Evolutionary conservation across 805 yeast species (phyloP).

Genomic region (Starmerella vaccinii): DNA sequence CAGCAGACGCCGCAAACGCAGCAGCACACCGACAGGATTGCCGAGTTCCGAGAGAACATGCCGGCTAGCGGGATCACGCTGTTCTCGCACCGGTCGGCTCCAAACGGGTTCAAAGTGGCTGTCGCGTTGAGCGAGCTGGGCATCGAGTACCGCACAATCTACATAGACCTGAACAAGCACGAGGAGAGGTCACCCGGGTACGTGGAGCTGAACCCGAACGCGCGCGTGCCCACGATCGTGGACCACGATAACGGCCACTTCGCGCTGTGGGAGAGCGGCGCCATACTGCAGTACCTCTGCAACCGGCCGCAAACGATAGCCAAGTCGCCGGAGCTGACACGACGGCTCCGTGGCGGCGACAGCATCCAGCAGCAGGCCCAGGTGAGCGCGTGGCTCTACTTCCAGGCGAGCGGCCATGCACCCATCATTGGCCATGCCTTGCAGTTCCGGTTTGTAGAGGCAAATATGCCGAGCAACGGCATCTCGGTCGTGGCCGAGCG

Average conservation of each 20-base stretch:
- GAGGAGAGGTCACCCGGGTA: conserved; percentile 93
- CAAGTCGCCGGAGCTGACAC: conserved; percentile 39
- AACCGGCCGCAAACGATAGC: conserved; percentile 31
- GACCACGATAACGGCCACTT: conserved; percentile 76
- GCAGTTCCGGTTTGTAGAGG: conserved; percentile 83
- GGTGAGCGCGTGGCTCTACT: conserved; percentile 80
- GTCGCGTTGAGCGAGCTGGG: conserved; percentile 77
- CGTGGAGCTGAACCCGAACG: conserved; percentile 89
- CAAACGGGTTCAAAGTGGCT: conserved; percentile 93
- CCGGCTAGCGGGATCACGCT: conserved; percentile 77
- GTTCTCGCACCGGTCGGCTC: conserved; percentile 79
- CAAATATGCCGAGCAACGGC: conserved; percentile 49
- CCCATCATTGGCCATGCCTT: conserved; percentile 98
- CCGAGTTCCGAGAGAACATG: conserved; percentile 61
- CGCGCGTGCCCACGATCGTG: conserved; percentile 86
- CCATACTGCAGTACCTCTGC: conserved; percentile 74
- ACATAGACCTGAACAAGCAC: conserved; percentile 73
- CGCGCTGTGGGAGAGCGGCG: conserved; percentile 91
- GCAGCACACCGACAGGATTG: conserved; percentile 40
- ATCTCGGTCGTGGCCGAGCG: conserved; percentile 76
- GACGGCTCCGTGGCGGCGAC: conserved; percentile 58
- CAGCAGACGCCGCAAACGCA: too few relatives aligned
- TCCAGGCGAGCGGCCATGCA: conserved; percentile 94
- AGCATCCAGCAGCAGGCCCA: conserved; percentile 71
- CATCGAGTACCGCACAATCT: conserved; percentile 66